Conservation (phyloP, 495 filamentous ascomycete species). For the Pyrenopolyporus hunteri region DNA sequence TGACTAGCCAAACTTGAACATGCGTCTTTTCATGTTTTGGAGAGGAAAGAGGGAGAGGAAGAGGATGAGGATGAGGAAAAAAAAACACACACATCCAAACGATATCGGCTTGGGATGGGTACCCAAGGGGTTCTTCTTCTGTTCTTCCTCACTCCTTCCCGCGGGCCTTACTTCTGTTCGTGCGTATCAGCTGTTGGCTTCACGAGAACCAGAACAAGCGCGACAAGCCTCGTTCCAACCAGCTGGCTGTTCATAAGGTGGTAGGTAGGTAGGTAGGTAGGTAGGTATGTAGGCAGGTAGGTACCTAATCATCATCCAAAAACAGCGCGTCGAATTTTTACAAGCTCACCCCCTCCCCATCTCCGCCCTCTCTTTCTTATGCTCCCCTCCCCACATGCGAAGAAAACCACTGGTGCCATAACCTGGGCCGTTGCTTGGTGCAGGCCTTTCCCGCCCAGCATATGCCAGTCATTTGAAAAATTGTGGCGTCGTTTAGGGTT, state of each 20-base stretch:
- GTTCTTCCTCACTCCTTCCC: background rate
- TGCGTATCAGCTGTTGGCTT: conserved; percentile 23
- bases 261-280: background rate
- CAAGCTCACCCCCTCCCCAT: conserved; percentile 4
- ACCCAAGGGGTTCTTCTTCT: background rate
- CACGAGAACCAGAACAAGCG: conserved; percentile 7
- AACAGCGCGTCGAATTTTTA: no score
- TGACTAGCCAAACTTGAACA: background rate
- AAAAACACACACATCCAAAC: no score
- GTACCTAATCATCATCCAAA: no score
- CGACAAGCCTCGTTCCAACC: background rate
- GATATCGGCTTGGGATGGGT: no score
- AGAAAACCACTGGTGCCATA: conserved; percentile 17
- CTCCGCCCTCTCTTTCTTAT: background rate
- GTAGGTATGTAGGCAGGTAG: background rate
- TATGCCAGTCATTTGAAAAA: conserved; percentile 39
- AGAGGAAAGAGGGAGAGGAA: conserved; percentile 7
- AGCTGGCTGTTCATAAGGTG: no score
- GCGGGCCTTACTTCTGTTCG: background rate
- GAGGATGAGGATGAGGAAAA: no score
- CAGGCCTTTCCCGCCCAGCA: conserved; percentile 29
- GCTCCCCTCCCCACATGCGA: conserved; percentile 7
- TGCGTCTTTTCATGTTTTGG: background rate
- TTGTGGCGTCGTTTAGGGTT: conserved; percentile 32
- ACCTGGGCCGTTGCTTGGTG: conserved; percentile 28